A percentile compares a stretch with the other conserved stretches of the same genome.
These are phyloP conservation scores for Picea abies DNA, from an alignment of 83 land plant genomes.

Conservation along the genomic window DNA sequence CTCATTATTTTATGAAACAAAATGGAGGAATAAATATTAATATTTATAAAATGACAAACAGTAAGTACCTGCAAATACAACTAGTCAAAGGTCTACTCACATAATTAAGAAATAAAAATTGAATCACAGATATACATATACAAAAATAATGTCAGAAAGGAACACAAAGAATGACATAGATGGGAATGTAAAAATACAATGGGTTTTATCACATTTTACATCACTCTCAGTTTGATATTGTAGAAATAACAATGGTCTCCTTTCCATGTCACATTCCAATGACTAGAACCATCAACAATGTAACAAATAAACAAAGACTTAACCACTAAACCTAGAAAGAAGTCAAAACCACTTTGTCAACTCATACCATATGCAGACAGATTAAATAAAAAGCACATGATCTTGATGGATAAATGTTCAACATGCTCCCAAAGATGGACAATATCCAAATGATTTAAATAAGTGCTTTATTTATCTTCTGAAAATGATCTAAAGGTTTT, in stretches of 20 bases:
- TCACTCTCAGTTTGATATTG: background rate
- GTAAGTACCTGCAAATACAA: background rate
- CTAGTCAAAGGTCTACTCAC: background rate
- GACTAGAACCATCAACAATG: background rate
- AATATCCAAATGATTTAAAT: no score
- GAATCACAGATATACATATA: background rate
- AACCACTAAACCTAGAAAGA: background rate
- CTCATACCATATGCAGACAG: no score
- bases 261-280: constrained; percentile 82
- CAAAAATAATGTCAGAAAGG: background rate
- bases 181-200: background rate
- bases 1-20: background rate
- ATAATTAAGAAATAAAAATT: background rate
- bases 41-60: background rate
- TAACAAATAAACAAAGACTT: constrained; percentile 3
- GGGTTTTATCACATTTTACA: constrained; percentile 3
- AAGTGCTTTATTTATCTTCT: no score
- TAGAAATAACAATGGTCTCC: constrained; percentile 13
- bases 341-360: no score
- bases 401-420: no score
- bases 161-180: background rate
- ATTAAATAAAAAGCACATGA: no score
- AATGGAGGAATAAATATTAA: background rate
- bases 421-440: no score
- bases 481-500: no score